Conservation (phyloP, 2,329 filamentous ascomycete species). For the Trichophyton rubrum region DNA sequence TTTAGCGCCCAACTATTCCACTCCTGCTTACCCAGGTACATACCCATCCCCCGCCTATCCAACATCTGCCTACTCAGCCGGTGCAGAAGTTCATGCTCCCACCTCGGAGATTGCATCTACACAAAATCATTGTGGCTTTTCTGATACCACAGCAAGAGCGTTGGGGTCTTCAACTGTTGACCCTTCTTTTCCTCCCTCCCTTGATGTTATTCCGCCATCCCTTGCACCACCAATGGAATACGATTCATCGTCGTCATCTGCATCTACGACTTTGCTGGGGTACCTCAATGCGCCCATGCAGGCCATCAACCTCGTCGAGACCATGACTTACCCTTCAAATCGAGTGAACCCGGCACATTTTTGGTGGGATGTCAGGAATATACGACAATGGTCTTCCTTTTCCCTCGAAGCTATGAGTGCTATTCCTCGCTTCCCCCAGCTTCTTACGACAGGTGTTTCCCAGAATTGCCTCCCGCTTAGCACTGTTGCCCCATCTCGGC, state of each 20-base stretch:
- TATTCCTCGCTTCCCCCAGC: constrained; percentile 57
- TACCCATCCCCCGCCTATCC: background rate
- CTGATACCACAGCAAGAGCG: background rate
- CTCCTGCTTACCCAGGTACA: constrained; percentile 29
- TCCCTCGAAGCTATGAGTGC: constrained; percentile 56
- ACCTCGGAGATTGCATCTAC: constrained; percentile 33
- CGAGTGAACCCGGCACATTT: constrained; percentile 65
- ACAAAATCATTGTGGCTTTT: background rate
- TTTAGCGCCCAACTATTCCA: constrained; percentile 14
- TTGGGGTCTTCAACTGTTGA: background rate
- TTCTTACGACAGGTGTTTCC: constrained; percentile 57
- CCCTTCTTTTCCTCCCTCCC: constrained; percentile 10
- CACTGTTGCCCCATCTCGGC: constrained; percentile 34
- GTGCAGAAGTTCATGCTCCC: constrained; percentile 13
- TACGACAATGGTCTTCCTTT: constrained; percentile 74
- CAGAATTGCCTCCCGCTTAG: constrained; percentile 27
- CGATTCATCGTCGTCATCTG: constrained; percentile 7
- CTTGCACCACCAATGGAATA: constrained; percentile 2
- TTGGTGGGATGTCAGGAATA: constrained; percentile 91
- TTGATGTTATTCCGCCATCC: constrained; percentile 8
- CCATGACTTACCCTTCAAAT: constrained; percentile 55
- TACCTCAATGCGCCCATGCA: constrained; percentile 74
- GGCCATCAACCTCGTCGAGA: constrained; percentile 67
- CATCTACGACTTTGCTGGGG: constrained; percentile 55
- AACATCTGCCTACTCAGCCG: background rate